Conservation (phyloP, 805 yeast genomes). For the Kodamaea hsintzibuensis region DNA sequence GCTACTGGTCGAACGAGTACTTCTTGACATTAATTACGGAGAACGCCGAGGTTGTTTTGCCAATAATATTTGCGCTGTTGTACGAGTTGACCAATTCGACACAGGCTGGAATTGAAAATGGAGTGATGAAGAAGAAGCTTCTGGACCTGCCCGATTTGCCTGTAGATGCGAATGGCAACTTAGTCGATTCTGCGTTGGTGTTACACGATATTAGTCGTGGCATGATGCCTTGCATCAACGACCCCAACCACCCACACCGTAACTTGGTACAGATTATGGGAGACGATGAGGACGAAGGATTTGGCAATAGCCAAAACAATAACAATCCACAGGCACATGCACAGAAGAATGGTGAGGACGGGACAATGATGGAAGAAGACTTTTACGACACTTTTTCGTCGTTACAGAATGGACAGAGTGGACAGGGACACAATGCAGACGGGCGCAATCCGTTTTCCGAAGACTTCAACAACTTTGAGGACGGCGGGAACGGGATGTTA, state of each 20-base stretch:
- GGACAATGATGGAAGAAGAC: constrained; percentile 42
- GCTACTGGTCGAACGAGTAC: constrained; percentile 94
- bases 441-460: constrained; percentile 17
- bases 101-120: constrained; percentile 45
- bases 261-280: constrained; percentile 17
- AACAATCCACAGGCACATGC: neutral
- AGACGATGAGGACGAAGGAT: constrained; percentile 8
- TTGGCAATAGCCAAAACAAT: constrained; percentile 1
- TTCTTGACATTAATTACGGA: constrained; percentile 88
- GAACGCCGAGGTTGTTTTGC: constrained; percentile 87
- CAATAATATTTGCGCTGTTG: constrained; percentile 86
- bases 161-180: constrained; percentile 45
- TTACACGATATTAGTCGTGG: constrained; percentile 26
- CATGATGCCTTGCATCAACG: constrained; percentile 24
- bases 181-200: constrained; percentile 39
- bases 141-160: constrained; percentile 37
- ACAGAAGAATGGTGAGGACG: constrained; percentile 21
- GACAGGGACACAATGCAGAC: constrained; percentile 12
- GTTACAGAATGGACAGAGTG: constrained; percentile 24
- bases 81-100: constrained; percentile 72
- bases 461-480: constrained; percentile 36
- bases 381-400: constrained; percentile 43
- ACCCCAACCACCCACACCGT: constrained; percentile 26
- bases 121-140: constrained; percentile 39
- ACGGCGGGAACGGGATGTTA: constrained; percentile 29